These are phyloP conservation scores for Hypoxylon rickii DNA, from an alignment of 495 filamentous ascomycete genomes.

Conservation along the genomic window DNA sequence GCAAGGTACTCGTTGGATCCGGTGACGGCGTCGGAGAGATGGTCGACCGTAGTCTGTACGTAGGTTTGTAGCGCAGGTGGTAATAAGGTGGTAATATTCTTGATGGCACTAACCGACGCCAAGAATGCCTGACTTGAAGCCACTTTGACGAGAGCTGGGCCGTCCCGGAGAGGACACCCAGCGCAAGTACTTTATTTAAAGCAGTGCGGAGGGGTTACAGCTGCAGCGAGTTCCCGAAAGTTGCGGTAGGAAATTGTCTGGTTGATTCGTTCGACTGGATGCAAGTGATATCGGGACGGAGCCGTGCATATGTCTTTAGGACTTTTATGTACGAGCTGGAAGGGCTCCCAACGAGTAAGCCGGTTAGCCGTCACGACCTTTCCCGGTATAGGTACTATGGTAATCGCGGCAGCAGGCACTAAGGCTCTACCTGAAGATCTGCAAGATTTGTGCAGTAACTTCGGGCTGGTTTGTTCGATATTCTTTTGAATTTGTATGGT, in stretches of 20 bases:
- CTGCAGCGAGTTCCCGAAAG: slow-evolving; percentile 20
- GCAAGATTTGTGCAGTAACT: slow-evolving; percentile 9
- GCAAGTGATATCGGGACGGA: slow-evolving; percentile 24
- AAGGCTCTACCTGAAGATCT: slow-evolving; percentile 4
- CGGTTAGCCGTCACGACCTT: slow-evolving; percentile 11
- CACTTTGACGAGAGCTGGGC: slow-evolving; percentile 54
- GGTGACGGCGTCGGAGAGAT: slow-evolving; percentile 50
- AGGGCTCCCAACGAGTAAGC: not conserved
- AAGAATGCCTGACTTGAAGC: slow-evolving; percentile 53
- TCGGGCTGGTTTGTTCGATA: not conserved
- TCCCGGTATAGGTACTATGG: slow-evolving; percentile 1
- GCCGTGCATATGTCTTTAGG: slow-evolving; percentile 27
- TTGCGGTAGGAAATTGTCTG: slow-evolving; percentile 21
- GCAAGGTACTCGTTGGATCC: slow-evolving; percentile 61
- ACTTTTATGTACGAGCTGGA: slow-evolving; percentile 21
- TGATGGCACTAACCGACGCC: slow-evolving; percentile 59
- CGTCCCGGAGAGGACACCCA: slow-evolving; percentile 50
- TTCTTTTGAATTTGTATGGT: slow-evolving; percentile 6
- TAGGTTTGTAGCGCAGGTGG: slow-evolving; percentile 53
- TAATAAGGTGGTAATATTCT: slow-evolving; percentile 46
- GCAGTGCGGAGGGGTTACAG: slow-evolving; percentile 12
- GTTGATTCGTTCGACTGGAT: slow-evolving; percentile 9
- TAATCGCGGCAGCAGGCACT: slow-evolving; percentile 12
- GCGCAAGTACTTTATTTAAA: slow-evolving; percentile 27
- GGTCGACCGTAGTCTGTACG: slow-evolving; percentile 47